phyloP scores from a whole-genome alignment of 176 grass and related monocot genomes.

The Zoysia japonica region DNA sequence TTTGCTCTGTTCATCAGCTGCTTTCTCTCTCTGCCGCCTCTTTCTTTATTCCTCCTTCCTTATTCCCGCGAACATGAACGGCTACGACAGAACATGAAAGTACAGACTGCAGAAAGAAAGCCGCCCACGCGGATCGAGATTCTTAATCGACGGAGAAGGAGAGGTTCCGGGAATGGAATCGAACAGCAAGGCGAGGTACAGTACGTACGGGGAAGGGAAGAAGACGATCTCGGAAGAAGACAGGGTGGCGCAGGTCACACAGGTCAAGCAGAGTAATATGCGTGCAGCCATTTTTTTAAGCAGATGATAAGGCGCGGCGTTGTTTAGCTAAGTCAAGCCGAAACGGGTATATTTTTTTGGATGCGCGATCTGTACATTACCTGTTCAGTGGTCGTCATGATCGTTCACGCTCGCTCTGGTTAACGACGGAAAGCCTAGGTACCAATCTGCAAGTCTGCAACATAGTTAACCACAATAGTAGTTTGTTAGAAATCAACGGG shows the following conservation, averaged over 20 bases:
- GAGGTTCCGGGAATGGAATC: constrained; percentile 28
- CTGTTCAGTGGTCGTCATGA: neutral
- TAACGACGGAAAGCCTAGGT: neutral
- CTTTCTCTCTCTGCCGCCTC: neutral
- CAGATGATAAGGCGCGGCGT: constrained; percentile 13
- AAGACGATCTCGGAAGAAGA: neutral
- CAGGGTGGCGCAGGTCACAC: constrained; percentile 49
- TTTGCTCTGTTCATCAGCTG: constrained; percentile 3
- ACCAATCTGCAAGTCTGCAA: too few relatives aligned
- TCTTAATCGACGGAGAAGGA: constrained; percentile 20
- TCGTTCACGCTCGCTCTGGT: neutral
- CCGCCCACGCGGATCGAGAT: constrained; percentile 33
- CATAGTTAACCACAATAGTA: too few relatives aligned
- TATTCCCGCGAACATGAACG: neutral
- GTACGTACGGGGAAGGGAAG: constrained; percentile 9
- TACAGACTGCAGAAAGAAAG: neutral
- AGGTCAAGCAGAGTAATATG: constrained; percentile 42
- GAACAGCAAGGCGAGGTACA: constrained; percentile 33
- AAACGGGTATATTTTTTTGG: constrained; percentile 5
- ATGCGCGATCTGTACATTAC: neutral
- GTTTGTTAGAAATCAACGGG: too few relatives aligned
- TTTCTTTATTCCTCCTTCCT: neutral
- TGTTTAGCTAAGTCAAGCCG: constrained; percentile 30
- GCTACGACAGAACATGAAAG: constrained; percentile 12
- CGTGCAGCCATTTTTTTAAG: constrained; percentile 35